Evolutionary conservation across 78 protist species (phyloP).

Genomic region (Protostelium mycophagum): DNA sequence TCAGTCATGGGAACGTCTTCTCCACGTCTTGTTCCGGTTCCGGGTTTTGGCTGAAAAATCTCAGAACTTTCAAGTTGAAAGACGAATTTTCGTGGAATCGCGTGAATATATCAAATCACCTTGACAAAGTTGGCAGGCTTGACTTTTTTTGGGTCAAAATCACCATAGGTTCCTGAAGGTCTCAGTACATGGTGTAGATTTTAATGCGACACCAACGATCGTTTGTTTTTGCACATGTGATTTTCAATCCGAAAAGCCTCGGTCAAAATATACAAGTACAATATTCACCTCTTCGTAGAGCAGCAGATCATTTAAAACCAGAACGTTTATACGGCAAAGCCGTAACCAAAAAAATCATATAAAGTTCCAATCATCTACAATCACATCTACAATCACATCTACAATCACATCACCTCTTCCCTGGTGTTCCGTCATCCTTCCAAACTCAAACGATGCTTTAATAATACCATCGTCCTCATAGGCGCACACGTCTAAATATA

Average conservation of each 20-base stretch:
- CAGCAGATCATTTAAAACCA: too few species aligned
- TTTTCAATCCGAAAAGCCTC: too few species aligned
- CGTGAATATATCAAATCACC: background rate
- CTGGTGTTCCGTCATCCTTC: background rate
- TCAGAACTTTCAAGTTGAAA: background rate
- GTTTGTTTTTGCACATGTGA: too few species aligned
- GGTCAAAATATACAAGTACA: too few species aligned
- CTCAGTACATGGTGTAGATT: background rate
- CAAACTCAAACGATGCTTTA: background rate
- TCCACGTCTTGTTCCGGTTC: background rate
- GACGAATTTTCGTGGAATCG: too few species aligned
- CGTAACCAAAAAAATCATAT: too few species aligned
- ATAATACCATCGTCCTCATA: background rate
- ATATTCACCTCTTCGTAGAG: too few species aligned
- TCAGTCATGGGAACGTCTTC: background rate
- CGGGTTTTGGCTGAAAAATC: background rate
- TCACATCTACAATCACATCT: too few species aligned
- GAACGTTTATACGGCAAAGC: too few species aligned
- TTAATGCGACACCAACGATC: too few species aligned
- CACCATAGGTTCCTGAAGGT: background rate
- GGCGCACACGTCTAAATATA: background rate
- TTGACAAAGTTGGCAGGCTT: background rate
- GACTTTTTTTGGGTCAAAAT: background rate
- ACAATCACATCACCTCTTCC: slow-evolving; percentile 2
- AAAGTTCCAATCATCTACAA: too few species aligned